Evolutionary conservation across 1,284 basidiomycete genomes (phyloP).

Genomic region (Moesziomyces parantarcticus): DNA sequence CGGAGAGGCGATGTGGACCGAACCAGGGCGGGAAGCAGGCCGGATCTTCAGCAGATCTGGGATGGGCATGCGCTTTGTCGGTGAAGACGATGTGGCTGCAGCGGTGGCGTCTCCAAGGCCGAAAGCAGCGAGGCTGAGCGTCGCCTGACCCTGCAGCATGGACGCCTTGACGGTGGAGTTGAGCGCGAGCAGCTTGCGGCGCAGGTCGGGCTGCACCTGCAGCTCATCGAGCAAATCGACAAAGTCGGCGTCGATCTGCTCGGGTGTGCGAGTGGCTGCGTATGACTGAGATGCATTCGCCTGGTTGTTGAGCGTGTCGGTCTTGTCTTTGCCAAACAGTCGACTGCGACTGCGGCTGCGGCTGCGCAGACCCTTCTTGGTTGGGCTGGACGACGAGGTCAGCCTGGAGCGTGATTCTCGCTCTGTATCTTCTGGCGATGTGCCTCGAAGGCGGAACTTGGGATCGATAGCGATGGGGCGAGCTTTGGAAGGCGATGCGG

Average conservation of each 20-base stretch:
- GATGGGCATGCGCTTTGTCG: slow-evolving; percentile 42
- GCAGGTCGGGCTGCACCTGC: slow-evolving; percentile 79
- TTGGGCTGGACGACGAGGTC: slow-evolving; percentile 35
- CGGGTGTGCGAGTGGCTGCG: slow-evolving; percentile 18
- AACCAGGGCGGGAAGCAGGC: slow-evolving; percentile 16
- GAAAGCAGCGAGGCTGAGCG: slow-evolving; percentile 72
- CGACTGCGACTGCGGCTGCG: slow-evolving; percentile 38
- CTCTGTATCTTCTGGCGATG: slow-evolving; percentile 31
- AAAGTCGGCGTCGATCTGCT: slow-evolving; percentile 57
- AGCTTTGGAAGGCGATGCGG: slow-evolving; percentile 2
- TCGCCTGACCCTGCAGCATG: slow-evolving; percentile 86
- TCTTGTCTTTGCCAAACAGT: slow-evolving; percentile 40
- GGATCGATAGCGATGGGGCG: slow-evolving; percentile 34
- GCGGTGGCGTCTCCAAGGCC: slow-evolving; percentile 13
- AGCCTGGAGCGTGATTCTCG: slow-evolving; percentile 19
- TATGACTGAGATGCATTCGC: slow-evolving; percentile 4
- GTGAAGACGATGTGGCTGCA: slow-evolving; percentile 10
- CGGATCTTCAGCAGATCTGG: slow-evolving; percentile 32
- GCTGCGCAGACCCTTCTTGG: slow-evolving; percentile 32
- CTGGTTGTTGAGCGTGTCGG: slow-evolving; percentile 29
- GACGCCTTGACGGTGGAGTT: slow-evolving; percentile 84
- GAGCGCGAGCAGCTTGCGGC: slow-evolving; percentile 80
- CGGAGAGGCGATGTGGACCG: slow-evolving; percentile 22
- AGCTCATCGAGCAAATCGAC: slow-evolving; percentile 51
- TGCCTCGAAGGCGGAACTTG: slow-evolving; percentile 46